Conservation (phyloP, 345 rosid species). For the Ceriops tagal region DNA sequence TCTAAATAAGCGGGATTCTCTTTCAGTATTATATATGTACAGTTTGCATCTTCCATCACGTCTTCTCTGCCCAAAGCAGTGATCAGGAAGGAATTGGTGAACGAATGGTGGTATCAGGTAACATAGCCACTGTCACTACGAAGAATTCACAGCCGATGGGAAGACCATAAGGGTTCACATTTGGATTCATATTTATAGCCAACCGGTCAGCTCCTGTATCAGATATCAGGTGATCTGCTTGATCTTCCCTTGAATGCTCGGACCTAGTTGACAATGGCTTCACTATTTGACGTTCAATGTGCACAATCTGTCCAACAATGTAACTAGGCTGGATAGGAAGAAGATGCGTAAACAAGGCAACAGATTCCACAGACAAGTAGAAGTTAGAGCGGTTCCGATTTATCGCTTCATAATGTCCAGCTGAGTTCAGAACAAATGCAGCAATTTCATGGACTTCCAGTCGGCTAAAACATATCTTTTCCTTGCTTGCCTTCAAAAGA, state of each 20-base stretch:
- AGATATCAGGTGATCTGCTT: slow-evolving; percentile 38
- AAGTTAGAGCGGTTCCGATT: slow-evolving; percentile 61
- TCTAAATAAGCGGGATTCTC: slow-evolving; percentile 9
- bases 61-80: slow-evolving; percentile 58
- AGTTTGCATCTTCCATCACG: slow-evolving; percentile 70
- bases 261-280: slow-evolving; percentile 42
- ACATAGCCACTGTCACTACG: slow-evolving; percentile 91
- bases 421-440: slow-evolving; percentile 74
- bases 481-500: slow-evolving; percentile 71
- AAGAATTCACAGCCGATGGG: slow-evolving; percentile 86
- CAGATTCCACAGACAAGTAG: slow-evolving; percentile 87
- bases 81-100: slow-evolving; percentile 84
- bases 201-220: slow-evolving; percentile 49
- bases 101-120: slow-evolving; percentile 79
- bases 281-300: slow-evolving; percentile 72
- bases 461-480: slow-evolving; percentile 77
- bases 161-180: slow-evolving; percentile 68
- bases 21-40: slow-evolving; percentile 32
- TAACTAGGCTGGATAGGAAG: slow-evolving; percentile 76
- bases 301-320: slow-evolving; percentile 89
- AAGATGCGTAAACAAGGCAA: slow-evolving; percentile 81
- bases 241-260: slow-evolving; percentile 39
- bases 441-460: slow-evolving; percentile 90
- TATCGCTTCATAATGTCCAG: slow-evolving; percentile 84
- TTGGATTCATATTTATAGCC: slow-evolving; percentile 48